Percentiles rank a stretch among this genome's conserved stretches.
Conservation (phyloP, 208 protist species). For the Wallacemonas sp. region DNA sequence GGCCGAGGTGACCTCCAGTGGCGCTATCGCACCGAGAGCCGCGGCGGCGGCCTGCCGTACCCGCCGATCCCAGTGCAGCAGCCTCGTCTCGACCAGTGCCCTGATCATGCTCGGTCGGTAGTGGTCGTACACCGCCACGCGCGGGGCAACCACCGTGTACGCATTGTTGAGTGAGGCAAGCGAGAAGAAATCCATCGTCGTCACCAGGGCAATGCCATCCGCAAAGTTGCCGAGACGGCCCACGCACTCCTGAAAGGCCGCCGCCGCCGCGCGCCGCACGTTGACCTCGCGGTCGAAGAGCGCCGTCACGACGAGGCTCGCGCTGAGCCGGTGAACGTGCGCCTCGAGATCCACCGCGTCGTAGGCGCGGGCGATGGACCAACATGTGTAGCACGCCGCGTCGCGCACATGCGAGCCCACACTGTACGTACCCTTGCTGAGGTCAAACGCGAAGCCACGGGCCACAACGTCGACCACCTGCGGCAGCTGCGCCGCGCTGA, state of each 20-base stretch:
- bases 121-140: slow-evolving; percentile 58
- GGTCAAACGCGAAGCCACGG: slow-evolving; percentile 92
- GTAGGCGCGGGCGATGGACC: slow-evolving; percentile 98
- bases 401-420: slow-evolving; percentile 98
- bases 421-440: slow-evolving; percentile 92
- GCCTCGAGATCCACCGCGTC: slow-evolving; percentile 78
- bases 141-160: slow-evolving; percentile 83
- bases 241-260: slow-evolving; percentile 94
- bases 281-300: slow-evolving; percentile 93
- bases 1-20: slow-evolving; percentile 19
- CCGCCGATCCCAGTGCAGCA: slow-evolving; percentile 89
- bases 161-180: slow-evolving; percentile 90
- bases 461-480: slow-evolving; percentile 74
- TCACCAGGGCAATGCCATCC: slow-evolving; percentile 97
- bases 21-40: slow-evolving; percentile 67
- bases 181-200: slow-evolving; percentile 96
- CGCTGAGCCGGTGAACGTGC: slow-evolving; percentile 79
- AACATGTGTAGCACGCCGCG: slow-evolving; percentile 98
- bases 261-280: slow-evolving; percentile 90
- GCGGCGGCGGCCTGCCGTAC: slow-evolving; percentile 85
- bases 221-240: slow-evolving; percentile 94
- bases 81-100: slow-evolving; percentile 83
- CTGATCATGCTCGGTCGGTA: slow-evolving; percentile 89
- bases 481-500: slow-evolving; percentile 81
- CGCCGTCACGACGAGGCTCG: slow-evolving; percentile 72